Evolutionary conservation across 2,329 filamentous ascomycete species (phyloP), one percentile per base, ranked within the genome.

Genomic region (Penicillium sp.): DNA sequence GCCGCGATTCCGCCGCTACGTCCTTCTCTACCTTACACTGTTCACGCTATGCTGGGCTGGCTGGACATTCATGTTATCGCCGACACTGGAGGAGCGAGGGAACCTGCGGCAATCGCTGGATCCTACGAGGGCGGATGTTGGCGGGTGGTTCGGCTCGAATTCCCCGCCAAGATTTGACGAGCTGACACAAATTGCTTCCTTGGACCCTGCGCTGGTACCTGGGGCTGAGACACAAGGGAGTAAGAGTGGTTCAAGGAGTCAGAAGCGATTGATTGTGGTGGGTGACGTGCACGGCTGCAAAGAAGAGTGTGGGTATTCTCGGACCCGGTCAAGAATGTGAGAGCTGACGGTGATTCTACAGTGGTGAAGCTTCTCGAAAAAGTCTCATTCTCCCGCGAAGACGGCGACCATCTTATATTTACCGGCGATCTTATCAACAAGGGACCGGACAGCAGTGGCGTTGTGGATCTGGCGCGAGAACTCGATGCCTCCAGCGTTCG

Each of bases 271-370:
- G 22, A 77, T 97, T 30, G 79, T 97, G 54, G 79, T 97, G 30
- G 92, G 94, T 48, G 94, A 99, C 73, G 90, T 97, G 13, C 92
- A 97, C 74, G 94, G 94, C 44, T 94, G 94, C 76, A 83, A 83
- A 61, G 69, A 81, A 11, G 82, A 90, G 55, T 78, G 90, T 67
- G 73, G 78, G 68, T 62, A 40, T 36, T 27, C 8, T 13, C 11
- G 5, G 39, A 13, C 4, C 3, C 13, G 22, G 20, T 13, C 9
- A 6, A 16, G 22, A 41, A 41, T 41, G 22, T 41, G 7, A 11
- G 8, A 41, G 10, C 39, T 41, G 8, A 41, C 22, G 22, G 14
- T 8, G n/a, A 16, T 2, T 9, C 2, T 42, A 35, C 31, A 78
- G 75, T 84, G 55, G 61, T 73, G 30, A 67, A 77, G 14, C 78